phyloP scores from a whole-genome alignment of 805 yeast genomes.

The Ogataea methylovora region DNA sequence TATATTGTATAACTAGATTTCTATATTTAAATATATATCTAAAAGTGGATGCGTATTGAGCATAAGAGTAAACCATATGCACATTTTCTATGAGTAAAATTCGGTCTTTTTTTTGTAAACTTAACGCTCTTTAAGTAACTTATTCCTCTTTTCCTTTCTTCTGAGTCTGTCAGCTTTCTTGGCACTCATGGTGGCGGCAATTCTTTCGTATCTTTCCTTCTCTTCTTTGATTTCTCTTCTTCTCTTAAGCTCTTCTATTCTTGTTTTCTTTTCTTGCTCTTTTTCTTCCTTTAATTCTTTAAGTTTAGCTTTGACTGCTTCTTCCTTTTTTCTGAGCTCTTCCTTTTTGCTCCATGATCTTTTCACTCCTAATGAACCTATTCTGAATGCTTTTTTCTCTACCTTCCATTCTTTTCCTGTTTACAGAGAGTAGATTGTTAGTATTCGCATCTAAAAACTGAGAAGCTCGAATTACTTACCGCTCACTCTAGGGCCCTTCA shows the following conservation, averaged over 20 bases:
- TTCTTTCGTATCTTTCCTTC: slow-evolving; percentile 74
- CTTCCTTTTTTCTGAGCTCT: slow-evolving; percentile 56
- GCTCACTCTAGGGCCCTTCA: background rate
- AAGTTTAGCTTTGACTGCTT: slow-evolving; percentile 60
- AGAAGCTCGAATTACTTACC: slow-evolving; percentile 1
- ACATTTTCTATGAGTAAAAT: no score
- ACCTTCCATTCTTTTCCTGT: slow-evolving; percentile 70
- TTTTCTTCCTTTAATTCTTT: slow-evolving; percentile 76
- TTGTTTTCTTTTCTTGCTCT: slow-evolving; percentile 45
- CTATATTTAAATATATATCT: no score
- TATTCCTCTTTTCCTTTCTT: slow-evolving; percentile 91
- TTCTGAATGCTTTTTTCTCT: slow-evolving; percentile 60
- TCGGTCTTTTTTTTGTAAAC: no score
- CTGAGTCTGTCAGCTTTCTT: slow-evolving; percentile 87
- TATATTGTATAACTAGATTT: no score
- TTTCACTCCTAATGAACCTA: slow-evolving; percentile 51
- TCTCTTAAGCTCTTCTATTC: slow-evolving; percentile 54
- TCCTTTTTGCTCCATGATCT: slow-evolving; percentile 61
- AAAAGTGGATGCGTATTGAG: no score
- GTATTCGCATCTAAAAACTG: background rate
- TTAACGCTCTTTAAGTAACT: slow-evolving; percentile 79
- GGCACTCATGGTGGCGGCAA: slow-evolving; percentile 84
- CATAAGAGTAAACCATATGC: no score
- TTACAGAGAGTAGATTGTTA: slow-evolving; percentile 30
- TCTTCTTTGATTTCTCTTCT: slow-evolving; percentile 80